Evolutionary conservation across 495 filamentous ascomycete species (phyloP).

Genomic region (Friedmanniomyces simplex): DNA sequence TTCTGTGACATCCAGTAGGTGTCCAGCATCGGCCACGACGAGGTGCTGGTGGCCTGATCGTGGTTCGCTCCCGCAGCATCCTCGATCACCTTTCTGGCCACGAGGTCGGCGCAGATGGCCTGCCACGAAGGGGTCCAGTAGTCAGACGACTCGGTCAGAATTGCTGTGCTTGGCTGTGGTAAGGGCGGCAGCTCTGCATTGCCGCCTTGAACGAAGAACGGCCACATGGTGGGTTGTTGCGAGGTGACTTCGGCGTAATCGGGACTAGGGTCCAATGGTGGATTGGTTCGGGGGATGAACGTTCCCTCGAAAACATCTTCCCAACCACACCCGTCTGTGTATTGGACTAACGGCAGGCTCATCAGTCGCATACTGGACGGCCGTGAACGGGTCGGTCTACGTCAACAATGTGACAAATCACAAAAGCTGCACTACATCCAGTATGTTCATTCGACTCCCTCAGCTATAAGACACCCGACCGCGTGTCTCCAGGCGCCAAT

Average conservation of each 20-base stretch:
- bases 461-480: neutral
- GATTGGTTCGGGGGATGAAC: neutral
- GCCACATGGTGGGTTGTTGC: neutral
- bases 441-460: neutral
- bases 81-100: no score
- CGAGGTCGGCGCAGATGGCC: no score
- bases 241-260: neutral
- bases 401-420: neutral
- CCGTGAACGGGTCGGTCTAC: neutral
- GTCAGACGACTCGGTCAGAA: no score
- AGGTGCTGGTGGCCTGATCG: no score
- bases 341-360: neutral
- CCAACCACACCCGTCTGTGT: neutral
- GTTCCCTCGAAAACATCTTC: neutral
- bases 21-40: no score
- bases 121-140: no score
- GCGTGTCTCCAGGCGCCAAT: neutral
- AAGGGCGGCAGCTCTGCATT: no score
- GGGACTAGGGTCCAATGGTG: neutral
- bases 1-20: no score
- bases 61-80: no score
- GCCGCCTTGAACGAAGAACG: neutral
- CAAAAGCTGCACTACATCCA: neutral
- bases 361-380: neutral
- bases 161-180: no score